A percentile compares a stretch with the other conserved stretches of the same genome.
Conservation (phyloP, 495 filamentous ascomycete genomes). For the Xylaria intraflava region DNA sequence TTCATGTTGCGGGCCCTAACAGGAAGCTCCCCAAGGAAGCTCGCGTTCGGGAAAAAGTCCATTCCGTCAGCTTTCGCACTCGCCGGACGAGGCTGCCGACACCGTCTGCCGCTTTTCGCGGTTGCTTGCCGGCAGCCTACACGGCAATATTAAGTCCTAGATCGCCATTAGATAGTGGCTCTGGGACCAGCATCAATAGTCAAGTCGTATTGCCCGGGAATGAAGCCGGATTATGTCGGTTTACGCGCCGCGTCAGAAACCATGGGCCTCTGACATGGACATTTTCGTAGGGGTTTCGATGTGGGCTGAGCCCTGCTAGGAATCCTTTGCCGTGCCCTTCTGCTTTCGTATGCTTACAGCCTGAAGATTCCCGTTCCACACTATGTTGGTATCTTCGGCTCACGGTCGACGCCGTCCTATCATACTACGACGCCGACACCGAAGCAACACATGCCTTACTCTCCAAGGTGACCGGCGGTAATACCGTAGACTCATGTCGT, state of each 20-base stretch:
- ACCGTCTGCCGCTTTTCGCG: background rate
- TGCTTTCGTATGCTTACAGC: background rate
- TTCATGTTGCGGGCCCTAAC: background rate
- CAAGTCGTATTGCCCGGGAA: too few relatives aligned
- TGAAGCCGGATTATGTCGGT: too few relatives aligned
- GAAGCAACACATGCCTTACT: conserved; percentile 4
- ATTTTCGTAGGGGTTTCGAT: too few relatives aligned
- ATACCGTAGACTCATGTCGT: conserved; percentile 19
- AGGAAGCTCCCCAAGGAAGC: background rate
- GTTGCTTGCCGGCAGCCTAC: too few relatives aligned
- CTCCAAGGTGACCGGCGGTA: conserved; percentile 15
- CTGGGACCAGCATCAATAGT: too few relatives aligned
- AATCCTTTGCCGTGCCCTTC: too few relatives aligned
- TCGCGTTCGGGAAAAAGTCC: conserved; percentile 3
- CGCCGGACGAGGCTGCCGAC: conserved; percentile 1
- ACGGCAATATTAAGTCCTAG: too few relatives aligned
- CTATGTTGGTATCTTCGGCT: background rate
- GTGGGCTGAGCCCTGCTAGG: too few relatives aligned
- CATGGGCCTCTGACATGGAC: too few relatives aligned
- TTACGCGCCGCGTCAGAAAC: too few relatives aligned
- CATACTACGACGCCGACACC: conserved; percentile 2
- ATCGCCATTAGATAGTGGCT: too few relatives aligned
- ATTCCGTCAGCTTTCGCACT: conserved; percentile 18
- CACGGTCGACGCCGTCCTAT: background rate
- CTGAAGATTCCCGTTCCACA: background rate